Evolutionary conservation across 2,329 filamentous ascomycete species (phyloP).

Genomic region (Stemphylium vesicarium): DNA sequence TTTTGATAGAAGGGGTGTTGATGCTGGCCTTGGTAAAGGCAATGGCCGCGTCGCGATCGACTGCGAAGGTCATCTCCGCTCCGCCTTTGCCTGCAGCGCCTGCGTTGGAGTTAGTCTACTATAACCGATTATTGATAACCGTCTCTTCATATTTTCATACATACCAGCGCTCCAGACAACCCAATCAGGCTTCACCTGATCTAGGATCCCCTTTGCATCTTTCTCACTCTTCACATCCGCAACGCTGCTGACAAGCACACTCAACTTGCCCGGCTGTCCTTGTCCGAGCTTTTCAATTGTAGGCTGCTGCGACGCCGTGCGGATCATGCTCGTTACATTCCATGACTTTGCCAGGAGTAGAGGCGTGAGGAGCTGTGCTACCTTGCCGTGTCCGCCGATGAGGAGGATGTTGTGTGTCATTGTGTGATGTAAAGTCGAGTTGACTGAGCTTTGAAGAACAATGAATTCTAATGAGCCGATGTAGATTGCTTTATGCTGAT

Average conservation of each 20-base stretch:
- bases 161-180: slow-evolving; percentile 72
- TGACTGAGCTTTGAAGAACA: background rate
- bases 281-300: slow-evolving; percentile 68
- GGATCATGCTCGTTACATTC: slow-evolving; percentile 80
- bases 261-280: slow-evolving; percentile 67
- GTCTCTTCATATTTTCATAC: slow-evolving; percentile 16
- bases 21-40: slow-evolving; percentile 59
- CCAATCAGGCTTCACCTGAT: slow-evolving; percentile 67
- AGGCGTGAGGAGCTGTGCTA: slow-evolving; percentile 76
- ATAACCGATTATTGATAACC: background rate
- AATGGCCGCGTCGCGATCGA: slow-evolving; percentile 63
- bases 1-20: slow-evolving; percentile 54
- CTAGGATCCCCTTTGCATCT: slow-evolving; percentile 68
- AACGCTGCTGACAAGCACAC: slow-evolving; percentile 72
- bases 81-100: slow-evolving; percentile 64
- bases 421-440: background rate
- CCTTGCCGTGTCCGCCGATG: slow-evolving; percentile 81
- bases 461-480: background rate
- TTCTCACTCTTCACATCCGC: slow-evolving; percentile 71
- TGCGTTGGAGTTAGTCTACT: slow-evolving; percentile 26
- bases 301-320: slow-evolving; percentile 70
- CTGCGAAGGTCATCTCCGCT: slow-evolving; percentile 56
- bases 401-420: slow-evolving; percentile 63
- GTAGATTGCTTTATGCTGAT: background rate
- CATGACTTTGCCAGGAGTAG: slow-evolving; percentile 76